These are phyloP conservation scores for Dryas alaskensis DNA, from an alignment of 306 rosid genomes.

Conservation along the genomic window DNA sequence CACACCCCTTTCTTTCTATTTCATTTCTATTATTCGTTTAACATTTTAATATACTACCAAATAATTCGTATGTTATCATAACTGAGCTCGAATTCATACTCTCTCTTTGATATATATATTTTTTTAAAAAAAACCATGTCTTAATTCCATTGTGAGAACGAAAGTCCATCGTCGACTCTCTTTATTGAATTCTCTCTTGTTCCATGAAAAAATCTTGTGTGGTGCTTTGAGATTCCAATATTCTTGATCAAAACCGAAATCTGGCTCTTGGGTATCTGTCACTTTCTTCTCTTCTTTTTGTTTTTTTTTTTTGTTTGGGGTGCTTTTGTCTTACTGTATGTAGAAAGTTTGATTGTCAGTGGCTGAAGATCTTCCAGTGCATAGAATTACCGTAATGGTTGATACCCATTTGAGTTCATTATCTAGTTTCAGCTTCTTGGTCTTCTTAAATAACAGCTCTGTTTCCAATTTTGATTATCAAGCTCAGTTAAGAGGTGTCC, in stretches of 20 bases:
- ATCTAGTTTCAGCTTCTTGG: constrained; percentile 29
- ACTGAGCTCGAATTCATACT: constrained; percentile 4
- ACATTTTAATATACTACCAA: background rate
- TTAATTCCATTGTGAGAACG: background rate
- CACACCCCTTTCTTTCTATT: background rate
- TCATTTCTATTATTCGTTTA: background rate
- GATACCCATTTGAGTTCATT: constrained; percentile 22
- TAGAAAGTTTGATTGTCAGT: constrained; percentile 22
- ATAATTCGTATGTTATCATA: background rate
- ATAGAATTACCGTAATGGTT: background rate
- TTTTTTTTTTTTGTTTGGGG: background rate
- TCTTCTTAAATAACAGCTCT: constrained; percentile 10
- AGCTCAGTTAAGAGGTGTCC: constrained; percentile 6
- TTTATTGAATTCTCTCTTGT: background rate
- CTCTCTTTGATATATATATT: background rate
- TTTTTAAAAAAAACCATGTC: background rate
- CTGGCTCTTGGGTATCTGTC: constrained; percentile 9
- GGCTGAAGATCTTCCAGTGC: constrained; percentile 21
- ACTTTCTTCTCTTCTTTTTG: background rate
- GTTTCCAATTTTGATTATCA: background rate
- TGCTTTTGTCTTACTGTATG: constrained; percentile 13
- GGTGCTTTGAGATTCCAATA: constrained; percentile 15
- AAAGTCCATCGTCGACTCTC: background rate
- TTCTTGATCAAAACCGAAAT: constrained; percentile 14
- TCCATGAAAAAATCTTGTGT: constrained; percentile 2